These are phyloP conservation scores for Lolium multiflorum DNA, from an alignment of 176 grass and related monocot genomes.

Conservation along the genomic window DNA sequence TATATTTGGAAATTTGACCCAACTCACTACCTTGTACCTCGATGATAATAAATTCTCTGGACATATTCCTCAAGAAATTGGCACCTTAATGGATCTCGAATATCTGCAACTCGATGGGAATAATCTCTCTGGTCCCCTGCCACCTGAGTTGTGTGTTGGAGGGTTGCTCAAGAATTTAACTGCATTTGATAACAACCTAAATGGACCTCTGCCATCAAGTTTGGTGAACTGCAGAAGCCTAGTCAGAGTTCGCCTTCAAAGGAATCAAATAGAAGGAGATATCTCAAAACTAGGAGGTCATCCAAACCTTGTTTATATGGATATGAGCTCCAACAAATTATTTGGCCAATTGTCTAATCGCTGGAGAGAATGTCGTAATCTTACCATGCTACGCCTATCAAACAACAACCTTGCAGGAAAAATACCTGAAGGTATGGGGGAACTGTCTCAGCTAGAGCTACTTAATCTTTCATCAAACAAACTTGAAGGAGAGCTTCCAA, in stretches of 20 bases:
- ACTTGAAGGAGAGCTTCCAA: not conserved
- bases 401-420: not conserved
- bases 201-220: not conserved
- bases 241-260: conserved; percentile 7
- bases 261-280: conserved; percentile 26
- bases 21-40: not conserved
- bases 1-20: not conserved
- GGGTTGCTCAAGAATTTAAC: not conserved
- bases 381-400: not conserved
- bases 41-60: not conserved
- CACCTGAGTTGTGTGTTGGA: not conserved
- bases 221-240: conserved; percentile 16
- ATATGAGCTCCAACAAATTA: conserved; percentile 6
- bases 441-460: not conserved
- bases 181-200: not conserved
- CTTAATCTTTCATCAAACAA: conserved; percentile 13
- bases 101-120: not conserved
- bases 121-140: not conserved
- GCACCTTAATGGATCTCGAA: not conserved
- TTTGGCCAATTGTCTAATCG: not conserved
- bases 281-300: conserved; percentile 11
- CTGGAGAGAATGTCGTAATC: not conserved
- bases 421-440: not conserved
- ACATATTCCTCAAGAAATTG: not conserved
- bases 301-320: not conserved